Evolutionary conservation across 495 filamentous ascomycete genomes (phyloP), one percentile per base, ranked within the genome.

Genomic region (Penicillium antarcticum): DNA sequence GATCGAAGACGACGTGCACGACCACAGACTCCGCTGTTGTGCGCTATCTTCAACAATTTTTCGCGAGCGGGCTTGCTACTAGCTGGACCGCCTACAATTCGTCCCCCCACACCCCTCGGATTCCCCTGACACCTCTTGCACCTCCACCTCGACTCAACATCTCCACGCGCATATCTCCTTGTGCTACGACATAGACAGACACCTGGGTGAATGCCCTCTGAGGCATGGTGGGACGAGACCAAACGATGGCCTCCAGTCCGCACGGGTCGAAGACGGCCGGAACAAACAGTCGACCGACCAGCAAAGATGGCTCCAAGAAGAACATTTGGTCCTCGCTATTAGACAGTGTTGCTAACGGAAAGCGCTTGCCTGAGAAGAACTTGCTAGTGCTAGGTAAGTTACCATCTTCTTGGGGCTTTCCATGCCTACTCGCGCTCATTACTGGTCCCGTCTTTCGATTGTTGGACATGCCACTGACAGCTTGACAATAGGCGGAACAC

Each of bases 311-410:
- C 53, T 76, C 79, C 41, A 90, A 91, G 73, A 89, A 88, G 70
- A 89, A 95, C 61, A 88, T 97, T 70, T 97, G 92, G 92, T 92
- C 83, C 46, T 89, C 89, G 42, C 88, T 97, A 86, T 80, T 97
- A 60, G 89, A 95, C 69, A 80, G 80, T 49, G 91, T 92, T 55
- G 89, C 92, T 54, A 94, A 87, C 72, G 91, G 89, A 44, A 95
- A 94, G 76, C 83, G 87, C 53, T 71, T 97, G 51, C 91, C 91
- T 33, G 91, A 97, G 71, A 97, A 97, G 78, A 94, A 89, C 56
- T 72, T 97, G 36, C 63, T 97, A 26, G 83, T 96, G 21, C 74
- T 97, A 60, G 92, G 89, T 91, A 70, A 48, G 77, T 70, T 36
- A 7, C 12, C 14, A 11, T 35, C 21, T 33, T 38, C 32, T 38